Evolutionary conservation across 116 monocot species (phyloP).

Genomic region (Phalaenopsis hybrid): DNA sequence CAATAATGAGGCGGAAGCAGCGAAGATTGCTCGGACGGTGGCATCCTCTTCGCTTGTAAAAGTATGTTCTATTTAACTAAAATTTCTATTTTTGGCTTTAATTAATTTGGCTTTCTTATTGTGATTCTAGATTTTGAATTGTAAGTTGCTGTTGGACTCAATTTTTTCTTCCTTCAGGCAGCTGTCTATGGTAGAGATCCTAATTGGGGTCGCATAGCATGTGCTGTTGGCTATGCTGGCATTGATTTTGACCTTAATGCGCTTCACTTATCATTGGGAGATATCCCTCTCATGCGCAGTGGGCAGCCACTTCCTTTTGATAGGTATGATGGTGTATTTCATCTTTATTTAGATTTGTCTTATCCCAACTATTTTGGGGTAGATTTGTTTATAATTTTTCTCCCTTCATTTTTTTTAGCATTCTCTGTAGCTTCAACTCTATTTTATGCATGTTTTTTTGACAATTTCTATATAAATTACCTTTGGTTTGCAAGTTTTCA

Average conservation of each 20-base stretch:
- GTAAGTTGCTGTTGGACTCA: not conserved
- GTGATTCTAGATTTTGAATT: not conserved
- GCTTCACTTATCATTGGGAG: constrained; percentile 67
- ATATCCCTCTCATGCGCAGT: constrained; percentile 68
- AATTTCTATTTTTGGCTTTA: not conserved
- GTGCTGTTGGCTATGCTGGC: constrained; percentile 91
- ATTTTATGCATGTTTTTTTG: no score
- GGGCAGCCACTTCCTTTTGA: constrained; percentile 95
- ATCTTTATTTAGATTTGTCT: not conserved
- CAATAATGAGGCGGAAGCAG: constrained; percentile 59
- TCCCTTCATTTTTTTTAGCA: no score
- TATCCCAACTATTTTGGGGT: not conserved
- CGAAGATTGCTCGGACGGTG: constrained; percentile 84
- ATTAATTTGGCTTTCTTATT: not conserved
- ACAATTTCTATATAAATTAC: no score
- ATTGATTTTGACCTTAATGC: constrained; percentile 53
- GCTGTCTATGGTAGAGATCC: constrained; percentile 98
- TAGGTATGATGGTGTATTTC: constrained; percentile 41
- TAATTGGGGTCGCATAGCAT: constrained; percentile 97
- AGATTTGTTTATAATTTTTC: not conserved
- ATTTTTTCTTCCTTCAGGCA: constrained; percentile 37
- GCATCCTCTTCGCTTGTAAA: constrained; percentile 95
- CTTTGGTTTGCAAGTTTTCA: no score
- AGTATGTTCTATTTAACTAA: constrained; percentile 20
- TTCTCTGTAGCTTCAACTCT: no score